Conservation (phyloP, 345 rosid genomes). For the sweet orange (Citrus sinensis) region DVS_A1.0 CM039169.1:19519001-19519500, state of each 20-base stretch:
- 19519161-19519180: not conserved
- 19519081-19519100: too few relatives aligned
- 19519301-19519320: not conserved
- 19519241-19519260: not conserved
- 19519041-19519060: too few relatives aligned
- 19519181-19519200: not conserved
- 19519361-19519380: not conserved
- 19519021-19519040: not conserved
- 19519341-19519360: not conserved
- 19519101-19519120: too few relatives aligned
- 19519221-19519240: not conserved
- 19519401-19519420: not conserved
- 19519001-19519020: not conserved
- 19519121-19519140: not conserved
- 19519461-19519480: not conserved
- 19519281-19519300: not conserved
- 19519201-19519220: not conserved
- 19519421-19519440: not conserved
- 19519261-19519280: not conserved
- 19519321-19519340: not conserved
- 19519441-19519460: not conserved
- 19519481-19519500: slow-evolving; percentile 30
- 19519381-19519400: not conserved
- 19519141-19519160: not conserved
- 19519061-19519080: too few relatives aligned